Evolutionary conservation across 441 rosid genomes (phyloP), one percentile per base, ranked within the genome.

Genomic region (Adansonia gregorii): DNA sequence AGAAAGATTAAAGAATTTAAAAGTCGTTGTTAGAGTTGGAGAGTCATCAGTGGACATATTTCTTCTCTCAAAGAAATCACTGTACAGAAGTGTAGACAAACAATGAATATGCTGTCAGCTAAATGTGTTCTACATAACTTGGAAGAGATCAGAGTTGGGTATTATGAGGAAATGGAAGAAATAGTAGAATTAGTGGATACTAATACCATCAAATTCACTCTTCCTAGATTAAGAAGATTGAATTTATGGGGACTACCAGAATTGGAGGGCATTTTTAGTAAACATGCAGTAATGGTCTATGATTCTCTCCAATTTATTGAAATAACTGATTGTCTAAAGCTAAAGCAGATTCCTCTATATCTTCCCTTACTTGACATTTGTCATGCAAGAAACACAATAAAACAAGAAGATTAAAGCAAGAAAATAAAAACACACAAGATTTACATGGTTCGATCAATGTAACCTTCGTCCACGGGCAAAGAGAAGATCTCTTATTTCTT

Each of bases 331-430:
- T 84, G 83, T 51, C 70, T 8, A 19, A 52, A 68, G 78, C 68
- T 84, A 15, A 77, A 79, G 79, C 35, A 24, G 41, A 74, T 81
- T 6, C 78, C 81, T 35, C 67, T 79, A 2, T 1, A 55, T 41
- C 67, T 72, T 72, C 52, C 41, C 1, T 24, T n/a, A 5, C 24
- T 31, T 2, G 15, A 17, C 31, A 27, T 27, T 27, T 27, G 31
- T 27, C 31, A 27, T 27, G 31, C 31, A 27, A 27, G 31, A 27
- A 27, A 27, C 31, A 27, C 31, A 27, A 27, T 27, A 27, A 27
- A 27, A 27, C 31, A 27, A 27, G 31, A 27, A 27, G 31, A 27
- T 27, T 27, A 27, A 27, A 27, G 31, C 31, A 27, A 27, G 31
- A 27, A 27, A 27, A 27, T 27, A 27, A 27, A 27, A 27, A 27